Base-by-base conservation (phyloP, 2,329 filamentous ascomycete species). In the Chalaropsis ovoidea region DNA sequence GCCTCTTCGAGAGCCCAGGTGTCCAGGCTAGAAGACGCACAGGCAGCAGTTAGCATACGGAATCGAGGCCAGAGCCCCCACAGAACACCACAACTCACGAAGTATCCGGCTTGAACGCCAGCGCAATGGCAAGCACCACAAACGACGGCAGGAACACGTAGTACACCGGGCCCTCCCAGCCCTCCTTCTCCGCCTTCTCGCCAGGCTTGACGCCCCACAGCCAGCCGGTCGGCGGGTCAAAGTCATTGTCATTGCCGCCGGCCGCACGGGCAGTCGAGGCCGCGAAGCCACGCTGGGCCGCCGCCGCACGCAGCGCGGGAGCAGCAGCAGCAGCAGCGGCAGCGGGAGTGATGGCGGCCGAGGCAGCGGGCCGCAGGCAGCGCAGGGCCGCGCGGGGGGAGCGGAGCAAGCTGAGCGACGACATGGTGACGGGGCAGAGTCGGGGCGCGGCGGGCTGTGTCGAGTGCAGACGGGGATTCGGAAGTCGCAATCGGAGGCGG, bases 1-100 rank as follows among this genome's bases (percentile, higher is more conserved):
- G 94, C 94, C 80, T 99, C 94, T 79, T 99, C 94, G 54, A 99
- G 85, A 69, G 94, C 94, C 94, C 94, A 99, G 65, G 93, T 97
- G 81, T 97, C 94, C 85, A 99, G 96, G 76, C 94, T 99, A 72
- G 2, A 52, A 62, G 4, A 22, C 3, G 2, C 47, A 56, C 24
- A 27, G 19, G 35, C 35, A 39, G 4, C 8, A 39, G 35, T 39
- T 10, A 39, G 35, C 35, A 39, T 7, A 7, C 35, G 8, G 35
- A 39, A 39, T 39, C 35, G 3, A 39, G 35, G 8, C 35, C 8
- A 39, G 35, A n/a, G 17, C 42, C 24, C n/a, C 24, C 64, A 69
- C 65, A 52, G 63, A 19, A 17, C 4, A 39, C 42, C 8, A 39
- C 65, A 68, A 90, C 92, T 80, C 82, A 99, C 94, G 90, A 95